Percentiles rank a stretch among this genome's conserved stretches.
Conservation (phyloP, 2,329 filamentous ascomycete genomes). For the Neonectria ditissima region DNA sequence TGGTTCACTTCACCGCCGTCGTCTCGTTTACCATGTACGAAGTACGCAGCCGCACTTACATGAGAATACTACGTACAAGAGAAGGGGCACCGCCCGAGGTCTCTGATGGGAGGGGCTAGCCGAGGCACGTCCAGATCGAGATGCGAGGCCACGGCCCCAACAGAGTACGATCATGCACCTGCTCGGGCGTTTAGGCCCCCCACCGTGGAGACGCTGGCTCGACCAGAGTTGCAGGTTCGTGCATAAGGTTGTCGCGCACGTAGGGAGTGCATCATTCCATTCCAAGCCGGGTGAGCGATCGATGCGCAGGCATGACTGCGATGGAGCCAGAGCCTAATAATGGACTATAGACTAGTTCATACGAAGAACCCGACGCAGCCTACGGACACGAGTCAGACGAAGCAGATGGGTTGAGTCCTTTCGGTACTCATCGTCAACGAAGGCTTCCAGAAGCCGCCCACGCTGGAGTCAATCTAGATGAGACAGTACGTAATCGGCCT, state of each 20-base stretch:
- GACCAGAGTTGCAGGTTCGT: conserved; percentile 10
- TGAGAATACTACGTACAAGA: conserved; percentile 6
- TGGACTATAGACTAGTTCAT: not conserved
- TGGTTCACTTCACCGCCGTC: conserved; percentile 17
- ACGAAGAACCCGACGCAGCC: conserved; percentile 19
- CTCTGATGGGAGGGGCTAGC: conserved; percentile 2
- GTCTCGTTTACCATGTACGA: conserved; percentile 9
- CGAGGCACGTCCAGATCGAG: conserved; percentile 19
- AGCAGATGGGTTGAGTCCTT: not conserved
- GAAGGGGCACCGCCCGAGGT: not conserved
- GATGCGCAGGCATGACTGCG: not conserved
- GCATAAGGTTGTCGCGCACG: conserved; percentile 25
- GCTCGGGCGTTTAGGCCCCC: conserved; percentile 7
- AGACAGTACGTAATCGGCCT: conserved; percentile 21
- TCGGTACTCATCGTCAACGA: conserved; percentile 21
- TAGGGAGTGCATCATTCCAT: conserved; percentile 21
- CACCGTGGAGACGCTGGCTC: conserved; percentile 11
- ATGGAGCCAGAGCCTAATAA: conserved; percentile 13
- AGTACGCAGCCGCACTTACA: no score
- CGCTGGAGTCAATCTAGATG: conserved; percentile 23
- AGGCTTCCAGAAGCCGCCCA: conserved; percentile 36
- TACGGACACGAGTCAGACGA: not conserved
- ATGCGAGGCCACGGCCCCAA: conserved; percentile 4
- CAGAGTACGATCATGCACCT: conserved; percentile 10
- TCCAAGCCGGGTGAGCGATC: conserved; percentile 16